A percentile compares a stretch with the other conserved stretches of the same genome.
Evolutionary conservation across 2,329 filamentous ascomycete genomes (phyloP).

Genomic region (Stagonosporopsis rhizophila): DNA sequence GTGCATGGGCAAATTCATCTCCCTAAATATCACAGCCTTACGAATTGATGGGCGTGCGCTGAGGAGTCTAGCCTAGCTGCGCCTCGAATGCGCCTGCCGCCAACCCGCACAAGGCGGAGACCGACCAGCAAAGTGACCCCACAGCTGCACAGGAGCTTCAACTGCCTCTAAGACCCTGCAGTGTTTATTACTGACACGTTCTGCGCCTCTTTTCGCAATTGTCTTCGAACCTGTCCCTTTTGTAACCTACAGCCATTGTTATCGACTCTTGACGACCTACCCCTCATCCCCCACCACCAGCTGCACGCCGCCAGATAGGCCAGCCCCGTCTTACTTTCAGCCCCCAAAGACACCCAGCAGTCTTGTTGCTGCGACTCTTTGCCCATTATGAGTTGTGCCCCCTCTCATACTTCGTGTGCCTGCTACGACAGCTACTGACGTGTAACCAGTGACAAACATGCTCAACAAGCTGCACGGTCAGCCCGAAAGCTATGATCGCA

Average conservation of each 20-base stretch:
- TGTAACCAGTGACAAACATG: constrained; percentile 77
- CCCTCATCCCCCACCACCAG: constrained; percentile 42
- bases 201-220: constrained; percentile 24
- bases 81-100: constrained; percentile 28
- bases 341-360: constrained; percentile 40
- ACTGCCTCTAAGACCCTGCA: constrained; percentile 27
- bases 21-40: constrained; percentile 21
- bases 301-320: constrained; percentile 40
- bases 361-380: constrained; percentile 33
- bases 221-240: constrained; percentile 23
- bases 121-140: constrained; percentile 35
- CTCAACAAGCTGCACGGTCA: constrained; percentile 95
- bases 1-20: constrained; percentile 12
- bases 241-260: constrained; percentile 27
- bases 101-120: constrained; percentile 34
- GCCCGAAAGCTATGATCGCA: constrained; percentile 98
- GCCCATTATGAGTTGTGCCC: constrained; percentile 47
- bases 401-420: constrained; percentile 10
- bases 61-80: constrained; percentile 27
- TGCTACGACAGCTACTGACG: constrained; percentile 21
- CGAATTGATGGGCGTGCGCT: constrained; percentile 10
- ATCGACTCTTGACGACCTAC: constrained; percentile 31
- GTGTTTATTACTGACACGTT: constrained; percentile 24
- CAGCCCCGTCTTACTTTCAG: constrained; percentile 38
- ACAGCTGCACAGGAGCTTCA: constrained; percentile 34